phyloP scores from a whole-genome alignment of 768 basidiomycete genomes.

The Termitomyces sp. region DNA sequence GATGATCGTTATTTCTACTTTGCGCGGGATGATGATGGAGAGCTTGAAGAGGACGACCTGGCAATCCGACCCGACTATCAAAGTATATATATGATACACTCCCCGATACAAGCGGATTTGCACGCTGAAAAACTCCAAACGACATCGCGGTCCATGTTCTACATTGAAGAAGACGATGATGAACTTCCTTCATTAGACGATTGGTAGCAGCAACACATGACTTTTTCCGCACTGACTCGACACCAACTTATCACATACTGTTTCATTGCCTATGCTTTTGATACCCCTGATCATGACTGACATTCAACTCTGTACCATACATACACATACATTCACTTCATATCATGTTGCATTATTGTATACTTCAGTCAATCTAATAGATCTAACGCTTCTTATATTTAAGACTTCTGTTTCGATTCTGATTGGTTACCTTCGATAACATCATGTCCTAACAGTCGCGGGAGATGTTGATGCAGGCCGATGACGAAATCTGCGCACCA shows the following conservation, averaged over 20 bases:
- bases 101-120: slow-evolving; percentile 1
- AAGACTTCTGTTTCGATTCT: not conserved
- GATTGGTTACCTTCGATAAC: not conserved
- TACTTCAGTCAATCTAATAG: not conserved
- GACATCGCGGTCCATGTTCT: slow-evolving; percentile 16
- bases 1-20: slow-evolving; percentile 11
- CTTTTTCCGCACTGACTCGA: not conserved
- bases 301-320: not conserved
- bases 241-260: slow-evolving; percentile 5
- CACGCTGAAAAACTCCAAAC: slow-evolving; percentile 4
- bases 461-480: not conserved
- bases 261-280: not conserved
- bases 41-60: not conserved
- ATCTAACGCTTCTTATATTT: not conserved
- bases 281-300: not conserved
- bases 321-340: not conserved
- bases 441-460: not conserved
- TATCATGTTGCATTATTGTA: not conserved
- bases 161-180: slow-evolving; percentile 30
- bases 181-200: slow-evolving; percentile 35
- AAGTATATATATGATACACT: slow-evolving; percentile 1
- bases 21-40: slow-evolving; percentile 7
- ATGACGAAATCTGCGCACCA: not conserved
- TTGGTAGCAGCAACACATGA: slow-evolving; percentile 24
- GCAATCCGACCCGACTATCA: not conserved